Evolutionary conservation across 352 stramenopile genomes (phyloP), one percentile per base, ranked within the genome.

Genomic region (Globisporangium cederbergense): DNA sequence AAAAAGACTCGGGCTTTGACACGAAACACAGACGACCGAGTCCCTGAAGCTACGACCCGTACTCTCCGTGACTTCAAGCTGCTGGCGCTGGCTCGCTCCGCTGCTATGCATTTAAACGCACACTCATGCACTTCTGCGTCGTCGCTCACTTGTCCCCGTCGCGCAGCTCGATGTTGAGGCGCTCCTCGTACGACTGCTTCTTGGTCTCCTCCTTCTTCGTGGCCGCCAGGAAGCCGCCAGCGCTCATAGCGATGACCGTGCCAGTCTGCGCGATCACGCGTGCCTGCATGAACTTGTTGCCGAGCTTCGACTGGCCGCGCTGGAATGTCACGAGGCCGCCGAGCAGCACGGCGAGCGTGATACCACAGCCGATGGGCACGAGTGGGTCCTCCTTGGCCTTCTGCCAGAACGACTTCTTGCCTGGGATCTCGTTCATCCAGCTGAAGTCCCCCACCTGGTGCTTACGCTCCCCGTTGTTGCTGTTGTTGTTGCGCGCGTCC

Each of bases 281-380:
- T 49, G 83, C 84, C 62, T 91, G 83, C 86, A 95, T 95, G 67
- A 93, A 95, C 50, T 77, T 76, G 67, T 93, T 91, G 60, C 81
- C 76, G 43, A 91, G 76, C 68, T 89, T 88, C 50, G 84, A 90
- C 45, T 90, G 77, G 40, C 83, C 84, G 32, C 62, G 74, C 52
- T 89, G 73, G 55, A 95, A 95, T 25, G 86, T 90, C 40, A 74
- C 60, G 49, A 93, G 74, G 1, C 86, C 86, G 43, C 86, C 86
- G 3, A 86, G 30, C 36, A 95, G 72, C 65, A 95, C 78, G 18
- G 67, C 72, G 18, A 77, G 69, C 6, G 86, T 95, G 20, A 83
- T 50, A n/a, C 73, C 72, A 52, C 82, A 92, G 62, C 86, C 86
- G 13, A 91, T 42, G 2, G 86, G 86, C 62, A 95, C 86, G 25